Evolutionary conservation across 2,329 filamentous ascomycete species (phyloP).

Genomic region (Penicillium thymicola): DNA sequence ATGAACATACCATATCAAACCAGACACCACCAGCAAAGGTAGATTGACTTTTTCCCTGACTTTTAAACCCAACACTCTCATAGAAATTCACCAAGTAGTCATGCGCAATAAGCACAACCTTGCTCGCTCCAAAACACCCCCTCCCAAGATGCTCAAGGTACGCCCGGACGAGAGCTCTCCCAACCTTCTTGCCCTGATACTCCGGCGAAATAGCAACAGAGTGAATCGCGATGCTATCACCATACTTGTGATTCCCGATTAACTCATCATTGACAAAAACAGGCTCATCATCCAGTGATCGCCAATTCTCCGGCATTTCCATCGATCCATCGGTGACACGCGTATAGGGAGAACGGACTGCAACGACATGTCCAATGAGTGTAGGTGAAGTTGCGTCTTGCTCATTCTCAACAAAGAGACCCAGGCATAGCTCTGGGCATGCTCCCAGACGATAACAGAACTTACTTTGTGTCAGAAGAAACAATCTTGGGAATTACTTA

Average conservation of each 20-base stretch:
- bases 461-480: constrained; percentile 1
- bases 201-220: constrained; percentile 16
- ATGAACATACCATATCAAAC: constrained; percentile 13
- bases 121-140: not conserved
- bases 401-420: constrained; percentile 12
- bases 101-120: constrained; percentile 18
- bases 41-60: constrained; percentile 9
- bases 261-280: constrained; percentile 3
- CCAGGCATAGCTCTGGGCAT: constrained; percentile 11
- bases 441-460: constrained; percentile 15
- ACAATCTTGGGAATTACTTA: not conserved
- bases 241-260: constrained; percentile 16
- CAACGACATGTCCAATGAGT: constrained; percentile 18
- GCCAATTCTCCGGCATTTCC: constrained; percentile 18
- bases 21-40: constrained; percentile 15
- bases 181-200: constrained; percentile 14
- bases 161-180: constrained; percentile 12
- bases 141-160: constrained; percentile 10
- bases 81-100: constrained; percentile 17
- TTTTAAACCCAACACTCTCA: constrained; percentile 15
- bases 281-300: constrained; percentile 1
- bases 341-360: constrained; percentile 1
- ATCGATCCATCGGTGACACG: constrained; percentile 16
- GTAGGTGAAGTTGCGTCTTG: not conserved
- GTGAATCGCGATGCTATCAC: constrained; percentile 13